phyloP scores from a whole-genome alignment of 331 rosid genomes.

The Cydonia oblonga region DNA sequence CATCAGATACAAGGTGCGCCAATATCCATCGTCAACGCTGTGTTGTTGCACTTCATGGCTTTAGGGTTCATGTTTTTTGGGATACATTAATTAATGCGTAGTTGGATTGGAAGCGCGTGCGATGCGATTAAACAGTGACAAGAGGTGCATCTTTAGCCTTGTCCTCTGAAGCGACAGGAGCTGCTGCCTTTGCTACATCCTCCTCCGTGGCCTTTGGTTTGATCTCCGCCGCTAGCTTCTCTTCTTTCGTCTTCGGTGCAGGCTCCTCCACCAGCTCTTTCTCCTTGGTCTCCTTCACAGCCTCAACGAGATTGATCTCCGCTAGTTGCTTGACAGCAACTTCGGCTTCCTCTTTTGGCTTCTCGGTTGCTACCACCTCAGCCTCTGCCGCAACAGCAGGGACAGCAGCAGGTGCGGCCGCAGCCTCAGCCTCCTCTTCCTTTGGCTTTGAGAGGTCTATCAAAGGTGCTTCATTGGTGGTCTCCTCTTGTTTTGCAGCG shows the following conservation, averaged over 20 bases:
- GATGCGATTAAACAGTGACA: constrained; percentile 22
- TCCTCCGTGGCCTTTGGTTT: not conserved
- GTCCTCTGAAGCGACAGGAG: constrained; percentile 1
- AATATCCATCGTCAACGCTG: not conserved
- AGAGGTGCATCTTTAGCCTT: constrained; percentile 17
- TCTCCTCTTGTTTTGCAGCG: constrained; percentile 10
- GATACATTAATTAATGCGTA: not conserved
- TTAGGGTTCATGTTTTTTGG: not conserved
- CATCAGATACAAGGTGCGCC: not conserved
- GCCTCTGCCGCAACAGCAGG: not conserved
- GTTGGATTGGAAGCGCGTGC: not conserved
- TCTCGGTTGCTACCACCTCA: constrained; percentile 1
- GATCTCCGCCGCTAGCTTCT: not conserved
- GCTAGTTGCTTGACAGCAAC: constrained; percentile 12
- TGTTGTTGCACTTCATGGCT: constrained; percentile 1
- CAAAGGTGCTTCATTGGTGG: constrained; percentile 30
- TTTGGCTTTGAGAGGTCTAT: constrained; percentile 24
- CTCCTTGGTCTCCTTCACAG: not conserved
- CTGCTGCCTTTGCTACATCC: not conserved
- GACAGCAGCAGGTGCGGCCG: not conserved
- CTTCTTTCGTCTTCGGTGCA: not conserved
- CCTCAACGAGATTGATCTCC: constrained; percentile 5
- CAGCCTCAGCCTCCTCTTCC: constrained; percentile 17
- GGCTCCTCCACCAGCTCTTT: not conserved
- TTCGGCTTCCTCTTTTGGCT: constrained; percentile 18